Base-by-base conservation (phyloP, 805 yeast species). In the Monosporozyma solicola region DNA sequence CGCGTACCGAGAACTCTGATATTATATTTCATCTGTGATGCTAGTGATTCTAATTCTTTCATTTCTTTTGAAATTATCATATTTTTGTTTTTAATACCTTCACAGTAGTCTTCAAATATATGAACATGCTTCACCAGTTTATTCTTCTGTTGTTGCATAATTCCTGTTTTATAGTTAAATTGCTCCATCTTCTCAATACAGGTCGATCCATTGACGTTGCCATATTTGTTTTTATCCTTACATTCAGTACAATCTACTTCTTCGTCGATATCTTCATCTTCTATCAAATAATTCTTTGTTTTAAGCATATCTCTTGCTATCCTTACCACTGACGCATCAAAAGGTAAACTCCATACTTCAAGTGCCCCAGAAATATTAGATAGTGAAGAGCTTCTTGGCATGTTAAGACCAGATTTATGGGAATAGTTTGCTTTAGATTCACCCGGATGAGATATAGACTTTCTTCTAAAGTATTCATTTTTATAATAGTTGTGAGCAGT, bases 21-120 rank as follows among this genome's bases (percentile, higher is more conserved):
- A 61, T 86, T 92, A 64, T 86, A 86, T 58, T 80, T 79, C 50
- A 86, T 64, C 55, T 83, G 72, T 2, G 87, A 82, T 35, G 80
- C 77, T 50, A 80, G 68, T 8, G 83, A 77, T 1, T 50, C 52
- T 25, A 50, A 49, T 54, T 82, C 85, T 41, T 68, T 64, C 51
- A 75, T 62, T 54, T 75, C 77, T 27, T 68, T 61, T 11, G 71
- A 66, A 11, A 74, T 58, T n/a, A 71, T 55, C 16, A 70, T 65
- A 48, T 67, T 60, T 47, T 61, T 63, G n/a, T 59, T 57, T 31
- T 58, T 61, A 11, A 63, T 51, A 13, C 57, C 60, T 13, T 55
- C 57, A 29, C 59, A 59, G 5, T 52, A 37, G 7, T 55, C 54
- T 8, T 58, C 57, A 24, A 62, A 52, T 24, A 54, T 54, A 11